Conservation (phyloP, 2,329 filamentous ascomycete species). For the Trichoderma atrobrunneum region DNA sequence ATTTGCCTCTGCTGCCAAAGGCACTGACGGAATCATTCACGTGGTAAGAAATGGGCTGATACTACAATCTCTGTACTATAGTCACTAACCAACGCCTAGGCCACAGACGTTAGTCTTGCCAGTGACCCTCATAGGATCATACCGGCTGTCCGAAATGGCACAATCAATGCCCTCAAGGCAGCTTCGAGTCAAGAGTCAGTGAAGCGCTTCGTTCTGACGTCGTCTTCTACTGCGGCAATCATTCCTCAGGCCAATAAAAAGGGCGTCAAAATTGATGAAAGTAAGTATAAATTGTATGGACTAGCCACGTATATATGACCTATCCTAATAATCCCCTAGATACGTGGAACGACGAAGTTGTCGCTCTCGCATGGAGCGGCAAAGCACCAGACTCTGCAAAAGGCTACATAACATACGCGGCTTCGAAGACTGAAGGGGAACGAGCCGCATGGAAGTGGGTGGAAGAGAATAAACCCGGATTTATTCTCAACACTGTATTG, state of each 20-base stretch:
- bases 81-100: not conserved
- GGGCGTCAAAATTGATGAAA: not conserved
- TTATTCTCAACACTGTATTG: slow-evolving; percentile 28
- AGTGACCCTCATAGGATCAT: slow-evolving; percentile 28
- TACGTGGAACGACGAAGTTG: not conserved
- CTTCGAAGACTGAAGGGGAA: slow-evolving; percentile 37
- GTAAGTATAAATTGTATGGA: not conserved
- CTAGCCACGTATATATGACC: not conserved
- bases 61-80: not conserved
- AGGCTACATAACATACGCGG: slow-evolving; percentile 30
- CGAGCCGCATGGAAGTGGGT: slow-evolving; percentile 36
- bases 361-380: not conserved
- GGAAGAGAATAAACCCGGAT: slow-evolving; percentile 31
- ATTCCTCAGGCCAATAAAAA: not conserved
- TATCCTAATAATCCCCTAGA: not conserved
- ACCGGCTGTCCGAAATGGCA: slow-evolving; percentile 28
- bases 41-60: not conserved
- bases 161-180: slow-evolving; percentile 32
- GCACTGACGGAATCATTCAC: not conserved
- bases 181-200: slow-evolving; percentile 29
- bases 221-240: slow-evolving; percentile 33
- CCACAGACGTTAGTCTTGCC: not conserved
- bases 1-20: not conserved
- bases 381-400: not conserved
- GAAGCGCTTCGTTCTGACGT: slow-evolving; percentile 40